Base-by-base conservation (phyloP, 352 stramenopile species). In the Pythium rhizo-oryzae region DNA sequence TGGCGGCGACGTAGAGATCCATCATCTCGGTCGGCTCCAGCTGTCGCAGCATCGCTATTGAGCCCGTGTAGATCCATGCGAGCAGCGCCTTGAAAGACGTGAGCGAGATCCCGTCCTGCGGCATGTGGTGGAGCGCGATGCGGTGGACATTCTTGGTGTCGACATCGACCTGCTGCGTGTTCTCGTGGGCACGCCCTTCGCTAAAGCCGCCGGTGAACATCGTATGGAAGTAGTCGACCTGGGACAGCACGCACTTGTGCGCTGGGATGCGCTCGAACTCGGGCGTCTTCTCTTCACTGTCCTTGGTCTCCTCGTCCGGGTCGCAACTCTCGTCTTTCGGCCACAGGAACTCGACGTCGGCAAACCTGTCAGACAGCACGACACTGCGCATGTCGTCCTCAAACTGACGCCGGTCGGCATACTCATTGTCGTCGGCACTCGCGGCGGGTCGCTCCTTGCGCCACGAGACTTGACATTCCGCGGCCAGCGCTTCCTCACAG, bases 201-300 rank as follows among this genome's bases (percentile, higher is more conserved):
- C 82, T 86, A 49, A 94, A 94, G 18, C 86, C 81, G n/a, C 84
- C 86, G 5, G 83, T 82, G 57, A 94, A 91, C 84, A 94, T 92
- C 9, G 80, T 87, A 41, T 80, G 83, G 67, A 93, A 94, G 71
- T 94, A 94, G 19, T 87, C 73, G n/a, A 92, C 83, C 55, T 92
- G 81, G 0, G 80, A 82, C 15, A 94, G 75, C 33, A 94, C 72
- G 21, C 80, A 83, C 66, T 90, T 90, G 63, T 94, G 86, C 13
- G 81, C 86, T 6, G 79, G 81, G 23, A 94, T 51, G 12, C 76
- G 74, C 59, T 74, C 63, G 41, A 76, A 85, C 37, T 49, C 51
- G 7, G 35, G 3, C 4, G 39, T 7, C 37, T 47, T 41, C 16
- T 35, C 25, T 15, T 75, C 65, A 4, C 57, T 53, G 23, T 56